Conservation (phyloP, 352 stramenopile genomes). For the Globisporangium parvum region DNA sequence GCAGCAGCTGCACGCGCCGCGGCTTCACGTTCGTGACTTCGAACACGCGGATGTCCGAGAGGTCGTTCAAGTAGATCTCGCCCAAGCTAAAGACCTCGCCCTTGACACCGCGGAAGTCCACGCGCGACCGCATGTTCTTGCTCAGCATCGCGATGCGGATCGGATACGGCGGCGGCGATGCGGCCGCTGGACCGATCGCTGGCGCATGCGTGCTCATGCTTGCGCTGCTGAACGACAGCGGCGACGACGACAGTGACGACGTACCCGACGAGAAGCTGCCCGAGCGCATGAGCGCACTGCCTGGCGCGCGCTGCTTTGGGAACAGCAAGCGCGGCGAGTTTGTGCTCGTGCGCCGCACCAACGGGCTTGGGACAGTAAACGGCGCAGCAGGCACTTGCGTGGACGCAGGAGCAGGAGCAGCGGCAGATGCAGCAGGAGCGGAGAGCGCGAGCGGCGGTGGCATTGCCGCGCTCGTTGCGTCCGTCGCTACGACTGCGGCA, state of each 20-base stretch:
- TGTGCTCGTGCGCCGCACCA: slow-evolving; percentile 1
- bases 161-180: slow-evolving; percentile 21
- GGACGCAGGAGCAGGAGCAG: background rate
- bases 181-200: background rate
- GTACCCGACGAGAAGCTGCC: slow-evolving; percentile 15
- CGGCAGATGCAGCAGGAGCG: background rate
- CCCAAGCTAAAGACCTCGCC: slow-evolving; percentile 58
- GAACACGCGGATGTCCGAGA: slow-evolving; percentile 80
- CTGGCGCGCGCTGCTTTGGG: slow-evolving; percentile 6
- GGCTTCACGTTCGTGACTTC: slow-evolving; percentile 66
- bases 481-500: background rate
- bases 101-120: slow-evolving; percentile 46
- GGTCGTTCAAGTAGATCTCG: slow-evolving; percentile 84
- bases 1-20: slow-evolving; percentile 43
- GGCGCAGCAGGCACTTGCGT: background rate
- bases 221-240: background rate
- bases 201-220: background rate
- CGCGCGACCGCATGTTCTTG: slow-evolving; percentile 45
- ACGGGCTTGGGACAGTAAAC: background rate
- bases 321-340: slow-evolving; percentile 13
- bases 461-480: background rate
- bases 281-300: slow-evolving; percentile 6
- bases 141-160: slow-evolving; percentile 53
- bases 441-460: slow-evolving; percentile 6
- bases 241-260: slow-evolving; percentile 14